phyloP scores from a whole-genome alignment of 1,284 basidiomycete species.

The Xerocomus nothofagi region DNA sequence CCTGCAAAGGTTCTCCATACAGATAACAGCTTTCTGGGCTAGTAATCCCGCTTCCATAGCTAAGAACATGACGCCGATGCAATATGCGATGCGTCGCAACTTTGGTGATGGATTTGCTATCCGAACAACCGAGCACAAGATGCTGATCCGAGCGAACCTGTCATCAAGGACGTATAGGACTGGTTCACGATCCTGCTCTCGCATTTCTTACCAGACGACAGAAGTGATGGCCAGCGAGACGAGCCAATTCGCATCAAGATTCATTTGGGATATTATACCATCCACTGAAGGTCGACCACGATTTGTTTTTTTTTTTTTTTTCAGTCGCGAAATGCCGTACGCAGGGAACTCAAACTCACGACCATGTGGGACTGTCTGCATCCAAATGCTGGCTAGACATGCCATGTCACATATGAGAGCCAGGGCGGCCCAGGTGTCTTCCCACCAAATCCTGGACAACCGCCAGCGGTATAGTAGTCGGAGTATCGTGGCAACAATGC shows the following conservation, averaged over 20 bases:
- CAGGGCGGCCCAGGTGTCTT: slow-evolving; percentile 26
- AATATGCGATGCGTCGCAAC: slow-evolving; percentile 15
- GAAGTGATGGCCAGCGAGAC: slow-evolving; percentile 21
- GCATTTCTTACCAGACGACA: slow-evolving; percentile 18
- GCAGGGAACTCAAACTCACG: slow-evolving; percentile 12
- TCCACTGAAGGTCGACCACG: too few relatives aligned
- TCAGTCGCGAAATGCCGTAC: neutral
- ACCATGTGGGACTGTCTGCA: neutral
- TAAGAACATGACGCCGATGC: slow-evolving; percentile 21
- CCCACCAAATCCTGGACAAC: slow-evolving; percentile 25
- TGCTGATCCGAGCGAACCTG: slow-evolving; percentile 31
- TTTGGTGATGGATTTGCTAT: slow-evolving; percentile 17
- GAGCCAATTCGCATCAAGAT: slow-evolving; percentile 14
- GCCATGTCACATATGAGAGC: slow-evolving; percentile 24
- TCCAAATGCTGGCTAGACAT: slow-evolving; percentile 24
- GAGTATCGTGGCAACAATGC: slow-evolving; percentile 20
- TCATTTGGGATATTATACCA: neutral
- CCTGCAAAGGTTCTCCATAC: slow-evolving; percentile 5
- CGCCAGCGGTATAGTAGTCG: slow-evolving; percentile 25
- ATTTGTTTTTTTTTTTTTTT: too few relatives aligned
- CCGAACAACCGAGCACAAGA: slow-evolving; percentile 26
- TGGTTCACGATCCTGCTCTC: neutral
- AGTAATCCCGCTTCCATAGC: slow-evolving; percentile 17
- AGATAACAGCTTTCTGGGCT: slow-evolving; percentile 22
- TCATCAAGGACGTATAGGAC: neutral